Evolutionary conservation across 345 rosid genomes (phyloP).

Genomic region (Erucastrum elatum): DNA sequence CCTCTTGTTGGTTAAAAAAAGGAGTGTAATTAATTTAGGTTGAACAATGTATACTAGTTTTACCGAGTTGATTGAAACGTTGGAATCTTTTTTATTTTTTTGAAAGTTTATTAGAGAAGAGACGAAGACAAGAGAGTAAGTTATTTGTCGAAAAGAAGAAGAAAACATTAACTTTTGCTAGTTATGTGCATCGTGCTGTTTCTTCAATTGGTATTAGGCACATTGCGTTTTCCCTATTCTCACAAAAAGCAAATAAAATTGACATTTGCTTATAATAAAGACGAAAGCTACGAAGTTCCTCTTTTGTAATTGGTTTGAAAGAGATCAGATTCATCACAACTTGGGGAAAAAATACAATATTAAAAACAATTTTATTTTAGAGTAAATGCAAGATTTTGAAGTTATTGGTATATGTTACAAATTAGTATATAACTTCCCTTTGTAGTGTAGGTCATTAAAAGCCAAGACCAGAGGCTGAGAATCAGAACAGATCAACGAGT

Average conservation of each 20-base stretch:
- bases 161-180: conserved; percentile 8
- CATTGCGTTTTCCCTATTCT: conserved; percentile 23
- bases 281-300: background rate
- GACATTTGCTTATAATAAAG: conserved; percentile 18
- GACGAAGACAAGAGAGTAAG: conserved; percentile 2
- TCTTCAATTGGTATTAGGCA: conserved; percentile 33
- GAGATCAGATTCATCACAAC: conserved; percentile 19
- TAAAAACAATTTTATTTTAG: background rate
- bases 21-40: background rate
- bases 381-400: conserved; percentile 9
- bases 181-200: conserved; percentile 33
- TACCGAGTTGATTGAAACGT: background rate
- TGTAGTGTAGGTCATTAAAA: conserved; percentile 5
- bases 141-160: conserved; percentile 15
- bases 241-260: conserved; percentile 6
- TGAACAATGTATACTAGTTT: background rate
- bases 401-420: background rate
- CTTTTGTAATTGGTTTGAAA: conserved; percentile 11
- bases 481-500: conserved; percentile 12
- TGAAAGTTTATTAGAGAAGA: background rate
- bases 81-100: background rate
- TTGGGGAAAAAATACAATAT: background rate
- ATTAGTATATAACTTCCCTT: conserved; percentile 13
- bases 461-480: background rate
- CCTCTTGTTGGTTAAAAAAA: background rate